A percentile compares a stretch with the other conserved stretches of the same genome.
Conservation (phyloP, 257 asterid species). For the Plantago elongata region DNA sequence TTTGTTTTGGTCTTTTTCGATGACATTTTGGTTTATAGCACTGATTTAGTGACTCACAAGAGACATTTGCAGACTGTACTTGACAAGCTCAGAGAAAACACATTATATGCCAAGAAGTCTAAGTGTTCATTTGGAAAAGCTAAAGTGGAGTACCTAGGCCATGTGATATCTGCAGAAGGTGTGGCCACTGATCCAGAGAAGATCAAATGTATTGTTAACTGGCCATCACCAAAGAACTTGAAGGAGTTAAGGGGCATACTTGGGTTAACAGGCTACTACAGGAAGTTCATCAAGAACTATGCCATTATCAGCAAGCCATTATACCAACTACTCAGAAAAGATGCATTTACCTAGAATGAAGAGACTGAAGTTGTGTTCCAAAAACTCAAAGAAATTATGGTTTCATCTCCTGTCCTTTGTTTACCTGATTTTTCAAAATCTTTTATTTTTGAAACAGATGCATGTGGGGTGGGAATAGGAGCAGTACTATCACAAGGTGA, state of each 20-base stretch:
- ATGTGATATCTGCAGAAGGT: background rate
- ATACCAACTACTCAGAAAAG: background rate
- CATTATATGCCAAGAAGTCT: background rate
- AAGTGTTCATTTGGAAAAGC: constrained; percentile 16
- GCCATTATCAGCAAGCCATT: background rate
- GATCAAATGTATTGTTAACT: background rate
- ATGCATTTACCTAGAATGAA: background rate
- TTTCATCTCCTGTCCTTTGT: background rate
- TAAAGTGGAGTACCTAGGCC: constrained; percentile 15
- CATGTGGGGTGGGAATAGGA: constrained; percentile 7
- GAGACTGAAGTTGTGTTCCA: constrained; percentile 14
- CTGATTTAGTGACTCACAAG: background rate
- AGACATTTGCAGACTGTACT: background rate
- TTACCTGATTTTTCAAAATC: constrained; percentile 9
- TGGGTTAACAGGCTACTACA: background rate
- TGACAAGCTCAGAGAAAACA: fast-evolving
- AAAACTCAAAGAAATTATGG: background rate
- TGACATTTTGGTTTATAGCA: constrained; percentile 11
- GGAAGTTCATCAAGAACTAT: background rate
- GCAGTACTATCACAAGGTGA: background rate
- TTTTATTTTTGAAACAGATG: background rate
- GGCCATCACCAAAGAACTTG: constrained; percentile 10
- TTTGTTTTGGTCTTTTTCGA: constrained; percentile 11
- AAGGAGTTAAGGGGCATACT: constrained; percentile 16
- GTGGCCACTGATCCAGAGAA: constrained; percentile 11